These are phyloP conservation scores for Elaeis oleifera DNA, from an alignment of 202 grass and related monocot species.

Conservation along the genomic window DNA sequence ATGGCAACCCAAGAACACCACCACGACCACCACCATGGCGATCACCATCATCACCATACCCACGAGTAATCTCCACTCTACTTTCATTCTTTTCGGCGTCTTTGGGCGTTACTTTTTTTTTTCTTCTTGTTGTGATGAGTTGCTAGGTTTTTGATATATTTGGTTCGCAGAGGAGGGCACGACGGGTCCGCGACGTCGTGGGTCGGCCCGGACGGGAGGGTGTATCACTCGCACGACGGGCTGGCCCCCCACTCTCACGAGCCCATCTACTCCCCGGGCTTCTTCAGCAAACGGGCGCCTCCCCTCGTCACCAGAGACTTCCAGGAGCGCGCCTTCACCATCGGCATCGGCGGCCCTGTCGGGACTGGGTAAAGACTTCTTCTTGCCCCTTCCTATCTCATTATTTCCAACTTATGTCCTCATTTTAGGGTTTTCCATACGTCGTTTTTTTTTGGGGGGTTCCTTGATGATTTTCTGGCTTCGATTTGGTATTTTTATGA, in stretches of 20 bases:
- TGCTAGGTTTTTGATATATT: too few relatives aligned
- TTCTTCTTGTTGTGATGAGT: background rate
- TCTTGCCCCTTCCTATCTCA: too few relatives aligned
- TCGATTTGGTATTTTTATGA: too few relatives aligned
- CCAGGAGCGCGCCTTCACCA: slow-evolving; percentile 83
- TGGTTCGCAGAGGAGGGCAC: slow-evolving; percentile 21
- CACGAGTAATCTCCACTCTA: background rate
- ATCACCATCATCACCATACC: slow-evolving; percentile 33
- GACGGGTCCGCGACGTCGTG: slow-evolving; percentile 29
- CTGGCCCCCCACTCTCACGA: slow-evolving; percentile 94
- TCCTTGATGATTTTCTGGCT: too few relatives aligned
- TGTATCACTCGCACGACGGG: slow-evolving; percentile 91
- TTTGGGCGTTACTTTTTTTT: background rate
- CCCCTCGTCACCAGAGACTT: slow-evolving; percentile 51
- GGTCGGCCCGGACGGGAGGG: slow-evolving; percentile 65
- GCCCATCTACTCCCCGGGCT: slow-evolving; percentile 86
- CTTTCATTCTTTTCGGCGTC: background rate
- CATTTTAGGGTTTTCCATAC: too few relatives aligned
- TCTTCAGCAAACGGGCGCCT: slow-evolving; percentile 82
- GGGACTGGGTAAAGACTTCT: slow-evolving; percentile 55
- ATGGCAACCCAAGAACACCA: slow-evolving; percentile 52
- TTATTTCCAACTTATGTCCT: too few relatives aligned
- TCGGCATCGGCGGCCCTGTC: slow-evolving; percentile 93
- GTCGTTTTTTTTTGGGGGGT: too few relatives aligned
- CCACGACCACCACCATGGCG: slow-evolving; percentile 20